Evolutionary conservation across 2,329 filamentous ascomycete species (phyloP), one percentile per base, ranked within the genome.

Genomic region (Fusarium sp.): DNA sequence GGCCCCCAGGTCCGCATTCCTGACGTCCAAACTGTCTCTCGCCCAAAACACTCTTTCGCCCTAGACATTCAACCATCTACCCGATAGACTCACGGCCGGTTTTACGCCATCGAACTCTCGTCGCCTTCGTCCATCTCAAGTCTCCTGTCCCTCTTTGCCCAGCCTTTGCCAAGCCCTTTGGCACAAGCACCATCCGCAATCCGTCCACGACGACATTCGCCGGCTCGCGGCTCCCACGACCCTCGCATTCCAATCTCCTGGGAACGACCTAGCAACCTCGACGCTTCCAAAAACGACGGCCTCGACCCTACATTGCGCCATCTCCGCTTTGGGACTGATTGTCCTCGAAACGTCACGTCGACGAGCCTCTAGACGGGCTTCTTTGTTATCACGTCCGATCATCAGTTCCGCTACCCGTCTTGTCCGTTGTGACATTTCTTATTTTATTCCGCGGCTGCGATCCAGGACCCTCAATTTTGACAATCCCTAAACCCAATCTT

Each of bases 211-310:
- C 61, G 49, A 62, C 62, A 74, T 73, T 72, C 57, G 56, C 58
- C 55, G 49, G 69, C 61, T 71, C 48, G 49, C 58, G 39, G 66
- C 56, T 67, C 43, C 49, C 50, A 64, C 61, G 58, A 63, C 46
- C 46, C 38, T 71, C 71, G 48, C 74, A 75, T 76, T 75, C 74
- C 74, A 75, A 68, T 69, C 66, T 13, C 50, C 46, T 62, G 38
- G 58, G 58, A 45, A 59, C 65, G 33, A 56, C 55, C 51, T 45
- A 49, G 48, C 66, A 71, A 63, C 66, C 60, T 58, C 63, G 48
- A 68, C 58, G 40, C 63, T 52, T 46, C 26, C 53, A 28, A 61
- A 40, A 39, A 46, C 54, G 68, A 71, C 66, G 63, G 58, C 61
- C 61, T 61, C 54, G 61, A 69, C 62, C 38, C 44, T 52, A 43